These are phyloP conservation scores for Salix exigua DNA, from an alignment of 345 rosid genomes.

Conservation along the genomic window DNA sequence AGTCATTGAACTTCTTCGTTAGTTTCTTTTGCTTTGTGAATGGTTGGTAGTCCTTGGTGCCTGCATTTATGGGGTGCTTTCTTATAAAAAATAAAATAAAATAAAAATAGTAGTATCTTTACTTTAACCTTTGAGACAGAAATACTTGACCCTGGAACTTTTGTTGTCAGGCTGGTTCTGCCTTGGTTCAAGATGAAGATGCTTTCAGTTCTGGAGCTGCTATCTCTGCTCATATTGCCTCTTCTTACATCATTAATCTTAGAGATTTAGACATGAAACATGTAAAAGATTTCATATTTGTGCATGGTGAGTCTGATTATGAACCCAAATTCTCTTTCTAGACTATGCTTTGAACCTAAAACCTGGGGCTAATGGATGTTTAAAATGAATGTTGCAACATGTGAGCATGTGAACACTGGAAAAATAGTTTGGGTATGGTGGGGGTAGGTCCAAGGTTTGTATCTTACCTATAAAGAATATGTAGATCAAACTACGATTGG, in stretches of 20 bases:
- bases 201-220: conserved; percentile 61
- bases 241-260: conserved; percentile 78
- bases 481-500: not conserved
- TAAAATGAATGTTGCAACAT: not conserved
- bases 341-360: not conserved
- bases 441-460: not conserved
- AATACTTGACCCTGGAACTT: conserved; percentile 1
- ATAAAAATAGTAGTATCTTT: no score
- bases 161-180: conserved; percentile 63
- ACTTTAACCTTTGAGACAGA: not conserved
- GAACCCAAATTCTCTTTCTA: not conserved
- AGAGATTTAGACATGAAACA: conserved; percentile 90
- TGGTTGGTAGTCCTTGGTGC: no score
- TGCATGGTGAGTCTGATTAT: conserved; percentile 59
- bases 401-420: not conserved
- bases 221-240: conserved; percentile 63
- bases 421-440: not conserved
- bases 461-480: not conserved
- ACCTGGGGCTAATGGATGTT: not conserved
- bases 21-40: no score
- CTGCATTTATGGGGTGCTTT: not conserved
- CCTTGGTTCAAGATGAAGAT: conserved; percentile 89
- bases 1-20: no score
- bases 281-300: conserved; percentile 86
- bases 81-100: not conserved